Conservation (phyloP, 1,284 basidiomycete genomes). For the Pholiota adiposa region DNA sequence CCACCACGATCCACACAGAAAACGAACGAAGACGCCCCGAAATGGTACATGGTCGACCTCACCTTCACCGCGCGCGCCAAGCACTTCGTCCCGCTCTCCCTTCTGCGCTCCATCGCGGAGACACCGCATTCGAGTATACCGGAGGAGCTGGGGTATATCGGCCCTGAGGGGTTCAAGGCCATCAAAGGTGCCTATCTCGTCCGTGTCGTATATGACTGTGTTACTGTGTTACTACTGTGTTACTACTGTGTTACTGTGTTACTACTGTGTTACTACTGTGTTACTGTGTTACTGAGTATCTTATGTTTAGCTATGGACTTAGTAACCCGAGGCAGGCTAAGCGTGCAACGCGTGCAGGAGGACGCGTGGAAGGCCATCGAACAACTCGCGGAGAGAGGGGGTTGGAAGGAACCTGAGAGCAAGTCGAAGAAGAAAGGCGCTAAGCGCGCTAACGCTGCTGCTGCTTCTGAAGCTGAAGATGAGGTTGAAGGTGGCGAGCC, state of each 20-base stretch:
- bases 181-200: slow-evolving; percentile 56
- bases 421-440: slow-evolving; percentile 32
- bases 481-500: slow-evolving; percentile 20
- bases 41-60: slow-evolving; percentile 94
- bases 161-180: slow-evolving; percentile 57
- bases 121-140: slow-evolving; percentile 42
- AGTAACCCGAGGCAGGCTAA: slow-evolving; percentile 83
- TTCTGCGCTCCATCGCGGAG: slow-evolving; percentile 72
- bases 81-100: slow-evolving; percentile 80
- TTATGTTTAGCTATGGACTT: slow-evolving; percentile 85
- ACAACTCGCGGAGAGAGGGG: slow-evolving; percentile 73
- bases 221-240: too few relatives aligned
- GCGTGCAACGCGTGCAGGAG: slow-evolving; percentile 81
- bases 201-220: too few relatives aligned
- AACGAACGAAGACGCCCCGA: slow-evolving; percentile 75
- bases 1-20: slow-evolving; percentile 52
- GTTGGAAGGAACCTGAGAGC: slow-evolving; percentile 57
- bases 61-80: slow-evolving; percentile 69
- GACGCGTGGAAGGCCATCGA: slow-evolving; percentile 74
- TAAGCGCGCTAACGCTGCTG: slow-evolving; percentile 15
- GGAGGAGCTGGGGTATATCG: slow-evolving; percentile 66
- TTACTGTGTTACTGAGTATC: too few relatives aligned
- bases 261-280: too few relatives aligned
- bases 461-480: not conserved
- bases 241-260: too few relatives aligned